Conservation (phyloP, 306 rosid genomes). For the Argentina anserina region DNA sequence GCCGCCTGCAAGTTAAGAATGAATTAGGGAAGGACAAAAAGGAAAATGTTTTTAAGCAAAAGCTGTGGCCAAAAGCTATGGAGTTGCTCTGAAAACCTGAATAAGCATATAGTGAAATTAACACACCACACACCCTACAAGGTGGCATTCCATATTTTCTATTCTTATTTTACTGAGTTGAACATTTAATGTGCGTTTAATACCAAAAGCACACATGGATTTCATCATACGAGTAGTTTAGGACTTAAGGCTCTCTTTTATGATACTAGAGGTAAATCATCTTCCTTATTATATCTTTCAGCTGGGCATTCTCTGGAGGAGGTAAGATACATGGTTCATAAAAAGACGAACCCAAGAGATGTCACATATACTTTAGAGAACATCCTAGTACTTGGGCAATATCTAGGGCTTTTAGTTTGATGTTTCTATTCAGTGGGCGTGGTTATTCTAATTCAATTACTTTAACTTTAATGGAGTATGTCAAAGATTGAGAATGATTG, state of each 20-base stretch:
- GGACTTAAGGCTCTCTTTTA: conserved; percentile 3
- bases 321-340: background rate
- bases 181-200: background rate
- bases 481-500: background rate
- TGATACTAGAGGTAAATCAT: background rate
- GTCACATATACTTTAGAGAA: background rate
- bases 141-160: background rate
- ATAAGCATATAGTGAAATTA: background rate
- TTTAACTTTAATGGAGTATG: background rate
- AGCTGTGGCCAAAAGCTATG: background rate
- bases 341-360: background rate
- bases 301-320: background rate
- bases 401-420: background rate
- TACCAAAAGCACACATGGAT: background rate
- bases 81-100: background rate
- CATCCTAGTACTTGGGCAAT: background rate
- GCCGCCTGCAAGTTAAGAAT: conserved; percentile 67
- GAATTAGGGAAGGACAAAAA: conserved; percentile 13
- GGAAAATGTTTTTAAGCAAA: background rate
- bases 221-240: background rate
- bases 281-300: background rate
- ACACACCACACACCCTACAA: no score
- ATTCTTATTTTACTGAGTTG: background rate
- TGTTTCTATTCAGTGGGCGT: no score
- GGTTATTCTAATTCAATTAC: background rate